Percentiles rank a stretch among this genome's conserved stretches.
Evolutionary conservation across 176 grass and related monocot genomes (phyloP).

Genomic region (Alopecurus myosuroides): DNA sequence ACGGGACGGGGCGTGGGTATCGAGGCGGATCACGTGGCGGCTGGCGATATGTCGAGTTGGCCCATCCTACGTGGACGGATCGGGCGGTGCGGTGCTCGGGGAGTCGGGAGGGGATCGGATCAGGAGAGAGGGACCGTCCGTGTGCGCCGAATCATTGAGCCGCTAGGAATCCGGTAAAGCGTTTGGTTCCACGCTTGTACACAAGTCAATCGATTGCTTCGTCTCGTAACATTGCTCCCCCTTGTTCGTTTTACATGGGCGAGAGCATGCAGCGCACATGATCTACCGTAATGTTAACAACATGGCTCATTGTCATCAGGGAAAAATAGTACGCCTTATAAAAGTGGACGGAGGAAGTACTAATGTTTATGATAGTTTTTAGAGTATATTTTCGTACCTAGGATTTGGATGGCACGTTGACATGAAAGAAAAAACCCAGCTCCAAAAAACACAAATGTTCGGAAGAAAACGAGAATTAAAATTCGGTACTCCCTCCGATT

Average conservation of each 20-base stretch:
- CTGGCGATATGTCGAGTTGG: background rate
- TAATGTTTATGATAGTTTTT: too few species aligned
- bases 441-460: too few species aligned
- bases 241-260: background rate
- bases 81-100: background rate
- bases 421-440: too few species aligned
- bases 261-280: background rate
- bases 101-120: background rate
- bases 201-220: background rate
- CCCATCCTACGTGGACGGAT: background rate
- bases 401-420: too few species aligned
- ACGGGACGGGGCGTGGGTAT: background rate
- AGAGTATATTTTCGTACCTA: too few species aligned
- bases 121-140: background rate
- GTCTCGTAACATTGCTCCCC: background rate
- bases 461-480: too few species aligned
- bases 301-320: too few species aligned
- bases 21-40: background rate
- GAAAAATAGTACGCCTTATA: too few species aligned
- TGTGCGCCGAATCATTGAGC: background rate
- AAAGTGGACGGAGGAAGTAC: too few species aligned
- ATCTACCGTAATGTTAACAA: background rate
- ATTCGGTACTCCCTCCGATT: too few species aligned
- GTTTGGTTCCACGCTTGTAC: slow-evolving; percentile 2
- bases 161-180: background rate